phyloP scores from a whole-genome alignment of 345 rosid genomes.

The Acer yangbiense region DNA sequence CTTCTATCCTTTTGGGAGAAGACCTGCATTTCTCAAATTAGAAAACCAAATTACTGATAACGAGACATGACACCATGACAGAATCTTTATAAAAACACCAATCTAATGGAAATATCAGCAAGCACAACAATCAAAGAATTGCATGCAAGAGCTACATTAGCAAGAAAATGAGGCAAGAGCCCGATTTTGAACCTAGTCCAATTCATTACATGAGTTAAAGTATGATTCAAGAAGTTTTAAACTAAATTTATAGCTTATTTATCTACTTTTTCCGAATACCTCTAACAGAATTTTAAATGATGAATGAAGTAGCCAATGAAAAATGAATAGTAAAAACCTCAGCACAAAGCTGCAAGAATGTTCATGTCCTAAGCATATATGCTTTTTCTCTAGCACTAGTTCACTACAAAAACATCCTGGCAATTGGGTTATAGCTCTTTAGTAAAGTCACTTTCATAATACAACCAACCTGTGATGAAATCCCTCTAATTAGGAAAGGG shows the following conservation, averaged over 20 bases:
- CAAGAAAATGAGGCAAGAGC: neutral
- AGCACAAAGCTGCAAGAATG: neutral
- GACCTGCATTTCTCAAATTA: conserved; percentile 45
- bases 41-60: conserved; percentile 13
- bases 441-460: neutral
- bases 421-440: neutral
- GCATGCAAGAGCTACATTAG: neutral
- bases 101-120: neutral
- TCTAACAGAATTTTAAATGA: neutral
- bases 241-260: neutral
- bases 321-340: neutral
- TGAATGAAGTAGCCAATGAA: neutral
- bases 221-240: neutral
- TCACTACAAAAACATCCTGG: neutral
- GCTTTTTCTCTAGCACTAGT: neutral
- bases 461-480: conserved; percentile 1
- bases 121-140: neutral
- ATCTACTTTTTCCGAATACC: neutral
- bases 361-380: neutral
- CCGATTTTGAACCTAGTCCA: neutral
- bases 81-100: neutral
- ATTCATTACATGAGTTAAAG: neutral
- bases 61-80: neutral
- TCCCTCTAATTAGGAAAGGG: neutral
- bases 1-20: conserved; percentile 81